These are phyloP conservation scores for Termitomyces sp. DNA, from an alignment of 768 basidiomycete genomes.

Conservation along the genomic window DNA sequence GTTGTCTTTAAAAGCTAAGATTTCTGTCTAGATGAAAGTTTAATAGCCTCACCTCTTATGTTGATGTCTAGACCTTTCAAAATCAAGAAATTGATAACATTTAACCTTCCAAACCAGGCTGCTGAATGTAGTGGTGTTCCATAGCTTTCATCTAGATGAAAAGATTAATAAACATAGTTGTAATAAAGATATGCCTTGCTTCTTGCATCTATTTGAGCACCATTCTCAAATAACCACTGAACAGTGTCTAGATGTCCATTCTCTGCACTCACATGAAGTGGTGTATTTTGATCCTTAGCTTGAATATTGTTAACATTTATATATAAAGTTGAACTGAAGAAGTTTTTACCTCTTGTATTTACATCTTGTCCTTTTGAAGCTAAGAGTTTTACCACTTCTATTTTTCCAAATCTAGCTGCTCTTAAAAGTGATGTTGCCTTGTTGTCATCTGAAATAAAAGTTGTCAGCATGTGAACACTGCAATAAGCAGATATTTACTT, in stretches of 20 bases:
- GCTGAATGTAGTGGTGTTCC: neutral
- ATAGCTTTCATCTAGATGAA: neutral
- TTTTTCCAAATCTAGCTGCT: neutral
- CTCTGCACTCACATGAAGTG: no score
- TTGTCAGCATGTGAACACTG: neutral
- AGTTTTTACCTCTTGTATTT: neutral
- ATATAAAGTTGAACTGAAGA: neutral
- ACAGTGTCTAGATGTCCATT: no score
- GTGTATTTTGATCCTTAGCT: no score
- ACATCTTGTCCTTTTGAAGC: neutral
- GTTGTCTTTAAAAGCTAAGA: neutral
- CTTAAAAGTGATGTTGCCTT: neutral
- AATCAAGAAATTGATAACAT: neutral
- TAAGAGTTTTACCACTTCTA: neutral
- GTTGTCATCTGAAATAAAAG: neutral
- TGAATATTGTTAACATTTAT: no score
- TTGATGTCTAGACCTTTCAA: neutral
- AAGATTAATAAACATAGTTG: neutral
- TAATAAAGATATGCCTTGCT: neutral
- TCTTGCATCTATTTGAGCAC: neutral
- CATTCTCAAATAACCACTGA: neutral
- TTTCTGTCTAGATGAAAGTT: neutral
- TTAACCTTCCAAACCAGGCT: neutral
- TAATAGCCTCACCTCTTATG: neutral
- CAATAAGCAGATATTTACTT: neutral